Percentiles rank a stretch among this genome's conserved stretches.
phyloP scores from a whole-genome alignment of 225 moss, liverwort and hornwort genomes.

The Pleurozium schreberi region DNA sequence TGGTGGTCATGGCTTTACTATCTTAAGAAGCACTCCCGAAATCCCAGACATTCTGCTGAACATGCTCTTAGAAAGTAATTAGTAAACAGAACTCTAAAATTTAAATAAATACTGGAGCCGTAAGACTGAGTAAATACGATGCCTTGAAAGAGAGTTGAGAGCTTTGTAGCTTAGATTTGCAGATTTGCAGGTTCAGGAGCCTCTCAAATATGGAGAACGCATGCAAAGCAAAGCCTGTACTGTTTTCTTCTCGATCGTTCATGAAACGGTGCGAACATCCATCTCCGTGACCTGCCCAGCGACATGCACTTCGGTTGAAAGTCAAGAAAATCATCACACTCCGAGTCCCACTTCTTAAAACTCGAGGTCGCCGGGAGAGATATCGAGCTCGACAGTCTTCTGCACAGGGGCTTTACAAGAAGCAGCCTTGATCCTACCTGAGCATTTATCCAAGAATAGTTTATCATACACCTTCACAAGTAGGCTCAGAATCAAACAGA shows the following conservation, averaged over 20 bases:
- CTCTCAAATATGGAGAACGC: conserved; percentile 28
- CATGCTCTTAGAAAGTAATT: background rate
- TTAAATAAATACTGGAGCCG: background rate
- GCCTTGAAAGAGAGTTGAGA: background rate
- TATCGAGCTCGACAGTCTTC: conserved; percentile 16
- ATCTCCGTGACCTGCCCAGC: conserved; percentile 8
- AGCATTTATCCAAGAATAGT: background rate
- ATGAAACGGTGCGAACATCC: background rate
- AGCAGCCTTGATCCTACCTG: conserved; percentile 26
- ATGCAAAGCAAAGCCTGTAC: conserved; percentile 9
- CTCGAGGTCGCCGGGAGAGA: background rate
- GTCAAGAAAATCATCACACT: background rate
- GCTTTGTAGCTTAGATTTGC: background rate
- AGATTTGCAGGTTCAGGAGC: too few species aligned
- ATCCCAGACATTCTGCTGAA: background rate
- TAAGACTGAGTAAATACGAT: background rate
- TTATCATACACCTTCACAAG: background rate
- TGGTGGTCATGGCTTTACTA: background rate
- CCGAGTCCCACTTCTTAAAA: conserved; percentile 1
- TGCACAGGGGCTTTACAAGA: conserved; percentile 14
- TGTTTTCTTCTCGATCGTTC: conserved; percentile 4
- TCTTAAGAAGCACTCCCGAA: background rate
- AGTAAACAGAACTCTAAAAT: background rate
- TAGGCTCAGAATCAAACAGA: background rate
- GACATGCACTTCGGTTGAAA: conserved; percentile 24